Evolutionary conservation across 257 asterid species (phyloP), one percentile per base, ranked within the genome.

Genomic region (Parsonsia alboflavescens): DNA sequence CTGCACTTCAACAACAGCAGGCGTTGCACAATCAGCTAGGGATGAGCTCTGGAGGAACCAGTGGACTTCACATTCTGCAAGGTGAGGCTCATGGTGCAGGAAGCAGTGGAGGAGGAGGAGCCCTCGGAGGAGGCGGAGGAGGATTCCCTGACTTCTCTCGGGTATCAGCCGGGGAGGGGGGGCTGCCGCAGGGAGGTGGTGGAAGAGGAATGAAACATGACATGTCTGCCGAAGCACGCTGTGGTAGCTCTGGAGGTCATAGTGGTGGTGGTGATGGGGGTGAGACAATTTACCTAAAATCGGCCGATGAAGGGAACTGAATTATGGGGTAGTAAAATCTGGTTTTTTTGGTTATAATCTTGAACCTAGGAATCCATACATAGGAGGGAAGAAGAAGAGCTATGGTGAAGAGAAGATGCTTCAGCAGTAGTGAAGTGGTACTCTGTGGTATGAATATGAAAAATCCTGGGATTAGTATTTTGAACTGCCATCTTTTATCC

Each of bases 1-100:
- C 97, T 0, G 83, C 97, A 26, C 89, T 84, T 19, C 98, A 93
- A 71, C 98, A 84, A 75, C 88, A 91, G 82, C 93, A 89, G 69
- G 90, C 86, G 70, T 22, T 88, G 85, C 93, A 86, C 82, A 56
- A 81, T 84, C 95, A 87, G 21, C 88, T 91, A 0, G 91, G 93
- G 16, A 90, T 93, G 97, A 84, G 85, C 80, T 74, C 93, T 0
- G 89, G 89, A 6, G 89, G 87, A 17, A 79, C 85, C 58, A 77
- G 91, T 19, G 88, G 97, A 1, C 82, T 91, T 3, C 81, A 82
- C 70, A 88, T 94, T 88, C 89, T 90, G 75, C 97, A 88, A 76
- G 91, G 96, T 0, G 97, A 92, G 82, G 89, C 90, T 1, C 91
- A 85, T 30, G 54, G 78, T 26, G 78, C 80, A 0, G 86, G 86